These are phyloP conservation scores for Talaromyces ruber DNA, from an alignment of 495 filamentous ascomycete species.

Conservation along the genomic window DNA sequence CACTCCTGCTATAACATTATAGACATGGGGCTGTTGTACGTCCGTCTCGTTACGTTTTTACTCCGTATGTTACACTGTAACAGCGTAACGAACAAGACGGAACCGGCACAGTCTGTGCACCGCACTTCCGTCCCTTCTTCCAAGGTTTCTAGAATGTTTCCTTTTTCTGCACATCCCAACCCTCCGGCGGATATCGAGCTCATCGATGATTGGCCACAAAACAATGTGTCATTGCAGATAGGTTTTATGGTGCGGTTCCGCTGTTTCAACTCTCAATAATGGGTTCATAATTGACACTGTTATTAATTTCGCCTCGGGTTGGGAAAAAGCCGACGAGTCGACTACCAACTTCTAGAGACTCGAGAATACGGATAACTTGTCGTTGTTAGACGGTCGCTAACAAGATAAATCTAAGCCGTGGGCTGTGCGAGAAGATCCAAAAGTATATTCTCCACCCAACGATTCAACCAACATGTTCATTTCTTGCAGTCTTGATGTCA, in stretches of 20 bases:
- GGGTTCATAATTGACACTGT: not conserved
- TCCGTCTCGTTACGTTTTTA: not conserved
- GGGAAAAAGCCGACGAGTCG: not conserved
- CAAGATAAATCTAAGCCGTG: not conserved
- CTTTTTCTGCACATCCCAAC: not conserved
- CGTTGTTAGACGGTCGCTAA: not conserved
- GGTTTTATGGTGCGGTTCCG: not conserved
- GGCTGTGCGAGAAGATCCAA: not conserved
- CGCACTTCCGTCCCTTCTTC: not conserved
- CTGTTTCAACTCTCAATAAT: not conserved
- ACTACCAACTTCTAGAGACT: not conserved
- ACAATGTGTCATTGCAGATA: not conserved
- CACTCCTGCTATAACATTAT: too few relatives aligned
- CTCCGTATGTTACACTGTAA: not conserved
- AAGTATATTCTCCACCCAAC: not conserved
- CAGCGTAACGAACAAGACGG: not conserved
- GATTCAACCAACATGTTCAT: not conserved
- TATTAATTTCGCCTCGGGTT: not conserved
- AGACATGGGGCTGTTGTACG: not conserved
- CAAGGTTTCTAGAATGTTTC: not conserved
- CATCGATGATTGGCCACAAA: not conserved
- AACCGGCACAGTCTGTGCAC: not conserved
- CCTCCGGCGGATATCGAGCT: not conserved
- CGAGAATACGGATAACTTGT: not conserved
- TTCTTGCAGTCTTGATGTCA: not conserved